Evolutionary conservation across 805 yeast genomes (phyloP).

Genomic region (Nakazawaea siamensis): DNA sequence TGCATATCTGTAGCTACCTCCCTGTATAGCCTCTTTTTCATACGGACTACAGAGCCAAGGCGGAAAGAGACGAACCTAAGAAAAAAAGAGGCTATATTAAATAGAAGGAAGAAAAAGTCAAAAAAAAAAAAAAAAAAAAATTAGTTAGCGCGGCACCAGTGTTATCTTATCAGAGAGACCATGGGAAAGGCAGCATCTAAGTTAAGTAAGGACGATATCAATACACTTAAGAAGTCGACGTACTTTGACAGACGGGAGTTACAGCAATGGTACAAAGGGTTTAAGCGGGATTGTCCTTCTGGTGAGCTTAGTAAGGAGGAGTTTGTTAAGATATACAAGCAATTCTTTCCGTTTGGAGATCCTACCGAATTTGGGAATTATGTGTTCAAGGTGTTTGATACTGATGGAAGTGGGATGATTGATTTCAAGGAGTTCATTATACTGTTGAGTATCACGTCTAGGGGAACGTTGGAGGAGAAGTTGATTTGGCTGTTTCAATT

Average conservation of each 20-base stretch:
- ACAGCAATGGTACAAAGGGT: slow-evolving; percentile 98
- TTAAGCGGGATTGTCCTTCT: slow-evolving; percentile 84
- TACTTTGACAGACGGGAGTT: slow-evolving; percentile 89
- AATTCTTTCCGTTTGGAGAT: slow-evolving; percentile 97
- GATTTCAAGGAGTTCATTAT: slow-evolving; percentile 90
- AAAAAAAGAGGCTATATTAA: not conserved
- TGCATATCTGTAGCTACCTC: too few species aligned
- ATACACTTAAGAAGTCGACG: slow-evolving; percentile 75
- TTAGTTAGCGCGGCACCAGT: too few species aligned
- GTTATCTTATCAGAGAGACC: too few species aligned
- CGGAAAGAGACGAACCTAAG: not conserved
- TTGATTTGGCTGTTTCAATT: slow-evolving; percentile 83
- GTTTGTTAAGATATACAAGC: slow-evolving; percentile 86
- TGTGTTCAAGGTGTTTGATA: slow-evolving; percentile 84
- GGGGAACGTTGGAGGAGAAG: slow-evolving; percentile 82
- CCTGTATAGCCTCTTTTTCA: too few species aligned
- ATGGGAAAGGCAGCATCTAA: slow-evolving; percentile 97
- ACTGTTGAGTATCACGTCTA: slow-evolving; percentile 76
- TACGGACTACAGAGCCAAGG: not conserved
- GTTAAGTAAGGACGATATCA: slow-evolving; percentile 81
- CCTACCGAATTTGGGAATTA: slow-evolving; percentile 86
- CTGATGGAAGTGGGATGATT: slow-evolving; percentile 68
- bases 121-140: not conserved
- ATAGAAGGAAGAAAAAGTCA: not conserved
- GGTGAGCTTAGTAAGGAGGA: slow-evolving; percentile 85